Percentiles rank a stretch among this genome's conserved stretches.
These are phyloP conservation scores for Nelumbo lutea DNA, from an alignment of 164 flowering plant species.

Conservation along the genomic window DNA sequence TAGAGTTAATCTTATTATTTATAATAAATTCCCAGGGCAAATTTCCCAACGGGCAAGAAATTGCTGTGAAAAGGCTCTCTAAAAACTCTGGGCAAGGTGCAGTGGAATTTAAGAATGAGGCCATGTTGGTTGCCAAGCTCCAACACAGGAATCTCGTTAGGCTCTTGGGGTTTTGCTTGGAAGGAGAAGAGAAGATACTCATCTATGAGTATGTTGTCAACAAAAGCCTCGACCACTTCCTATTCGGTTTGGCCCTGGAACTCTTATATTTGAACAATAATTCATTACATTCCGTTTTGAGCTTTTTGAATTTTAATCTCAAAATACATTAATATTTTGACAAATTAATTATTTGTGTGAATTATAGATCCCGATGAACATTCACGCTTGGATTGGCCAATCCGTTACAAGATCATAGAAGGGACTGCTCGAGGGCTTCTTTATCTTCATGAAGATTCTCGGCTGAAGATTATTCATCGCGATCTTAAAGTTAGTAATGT, in stretches of 20 bases:
- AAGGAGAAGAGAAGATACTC: conserved; percentile 19
- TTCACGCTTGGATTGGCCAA: conserved; percentile 18
- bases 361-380: conserved; percentile 8
- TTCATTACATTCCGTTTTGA: not conserved
- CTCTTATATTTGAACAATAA: not conserved
- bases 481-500: conserved; percentile 27
- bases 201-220: conserved; percentile 24
- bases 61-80: conserved; percentile 30
- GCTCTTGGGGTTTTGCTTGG: conserved; percentile 22
- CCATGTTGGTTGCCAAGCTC: conserved; percentile 18
- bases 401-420: conserved; percentile 20
- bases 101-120: conserved; percentile 27
- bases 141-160: conserved; percentile 28
- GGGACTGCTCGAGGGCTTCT: conserved; percentile 25
- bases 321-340: not conserved
- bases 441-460: conserved; percentile 29
- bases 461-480: conserved; percentile 21
- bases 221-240: conserved; percentile 18
- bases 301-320: not conserved
- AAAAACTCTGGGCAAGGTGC: conserved; percentile 18
- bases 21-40: conserved; percentile 13
- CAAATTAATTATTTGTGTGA: not conserved
- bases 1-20: too few species aligned
- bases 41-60: conserved; percentile 15
- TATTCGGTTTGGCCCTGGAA: conserved; percentile 15